A percentile compares a stretch with the other conserved stretches of the same genome.
Conservation (phyloP, 2,329 filamentous ascomycete species). For the Calonectria fujianensis region DNA sequence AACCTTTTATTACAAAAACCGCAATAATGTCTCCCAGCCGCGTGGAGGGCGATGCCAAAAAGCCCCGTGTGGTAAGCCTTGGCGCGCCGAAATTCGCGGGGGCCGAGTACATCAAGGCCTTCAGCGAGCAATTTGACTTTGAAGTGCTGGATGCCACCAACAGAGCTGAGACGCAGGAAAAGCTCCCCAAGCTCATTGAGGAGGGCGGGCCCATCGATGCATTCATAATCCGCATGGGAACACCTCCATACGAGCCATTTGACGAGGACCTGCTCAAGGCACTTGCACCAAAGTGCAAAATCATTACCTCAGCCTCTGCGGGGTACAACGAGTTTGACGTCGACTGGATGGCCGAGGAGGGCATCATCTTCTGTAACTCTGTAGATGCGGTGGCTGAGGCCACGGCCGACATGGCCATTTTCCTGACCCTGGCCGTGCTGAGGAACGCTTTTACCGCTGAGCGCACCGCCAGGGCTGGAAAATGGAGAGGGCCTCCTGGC, state of each 20-base stretch:
- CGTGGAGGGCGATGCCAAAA: slow-evolving; percentile 44
- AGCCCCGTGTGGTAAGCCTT: slow-evolving; percentile 63
- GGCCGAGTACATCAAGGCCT: slow-evolving; percentile 61
- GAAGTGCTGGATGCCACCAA: slow-evolving; percentile 59
- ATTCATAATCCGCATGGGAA: slow-evolving; percentile 70
- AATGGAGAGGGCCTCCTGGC: slow-evolving; percentile 58
- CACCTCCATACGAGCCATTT: slow-evolving; percentile 68
- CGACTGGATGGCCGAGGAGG: slow-evolving; percentile 63
- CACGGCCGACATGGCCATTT: slow-evolving; percentile 67
- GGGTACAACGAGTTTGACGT: slow-evolving; percentile 69
- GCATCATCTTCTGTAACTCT: slow-evolving; percentile 72
- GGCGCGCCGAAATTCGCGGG: slow-evolving; percentile 62
- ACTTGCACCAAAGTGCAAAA: slow-evolving; percentile 63
- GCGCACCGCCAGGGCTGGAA: slow-evolving; percentile 59
- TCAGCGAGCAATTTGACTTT: slow-evolving; percentile 61
- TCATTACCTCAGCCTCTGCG: slow-evolving; percentile 67
- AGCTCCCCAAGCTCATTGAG: slow-evolving; percentile 60
- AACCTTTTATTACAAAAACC: neutral
- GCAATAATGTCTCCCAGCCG: slow-evolving; percentile 44
- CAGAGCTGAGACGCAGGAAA: slow-evolving; percentile 59
- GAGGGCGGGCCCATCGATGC: slow-evolving; percentile 64
- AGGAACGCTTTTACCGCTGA: slow-evolving; percentile 65
- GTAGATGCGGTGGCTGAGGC: slow-evolving; percentile 72
- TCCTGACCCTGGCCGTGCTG: slow-evolving; percentile 59
- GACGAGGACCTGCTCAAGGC: slow-evolving; percentile 63